Percentiles rank a stretch among this genome's conserved stretches.
These are phyloP conservation scores for Clavispora fructus DNA, from an alignment of 805 yeast species.

Conservation along the genomic window DNA sequence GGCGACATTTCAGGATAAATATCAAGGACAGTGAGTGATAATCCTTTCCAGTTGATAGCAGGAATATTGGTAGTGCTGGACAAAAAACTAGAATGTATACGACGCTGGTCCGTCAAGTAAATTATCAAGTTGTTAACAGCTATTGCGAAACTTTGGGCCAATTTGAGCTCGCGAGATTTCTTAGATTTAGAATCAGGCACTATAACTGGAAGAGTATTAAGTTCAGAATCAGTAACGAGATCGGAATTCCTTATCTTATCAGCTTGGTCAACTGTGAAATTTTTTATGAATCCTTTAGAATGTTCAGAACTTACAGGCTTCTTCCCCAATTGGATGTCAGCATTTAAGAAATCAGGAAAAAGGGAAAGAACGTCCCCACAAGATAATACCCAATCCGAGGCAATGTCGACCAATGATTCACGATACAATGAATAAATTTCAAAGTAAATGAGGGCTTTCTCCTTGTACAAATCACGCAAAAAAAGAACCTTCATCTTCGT, in stretches of 20 bases:
- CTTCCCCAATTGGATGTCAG: slow-evolving; percentile 10
- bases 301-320: background rate
- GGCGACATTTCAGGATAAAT: slow-evolving; percentile 30
- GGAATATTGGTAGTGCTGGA: slow-evolving; percentile 17
- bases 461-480: slow-evolving; percentile 31
- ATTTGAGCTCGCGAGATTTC: slow-evolving; percentile 7
- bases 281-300: background rate
- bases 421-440: slow-evolving; percentile 30
- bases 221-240: background rate
- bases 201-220: background rate
- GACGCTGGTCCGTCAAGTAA: slow-evolving; percentile 48
- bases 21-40: slow-evolving; percentile 37
- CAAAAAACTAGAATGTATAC: slow-evolving; percentile 41
- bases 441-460: slow-evolving; percentile 28
- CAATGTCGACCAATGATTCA: slow-evolving; percentile 35
- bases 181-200: slow-evolving; percentile 1
- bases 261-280: background rate
- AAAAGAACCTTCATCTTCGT: slow-evolving; percentile 27
- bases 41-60: slow-evolving; percentile 41
- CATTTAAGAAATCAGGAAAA: slow-evolving; percentile 37
- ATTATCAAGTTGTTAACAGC: slow-evolving; percentile 41
- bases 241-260: background rate
- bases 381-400: slow-evolving; percentile 38
- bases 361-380: slow-evolving; percentile 28
- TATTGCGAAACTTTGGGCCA: slow-evolving; percentile 23